Percentiles rank a stretch among this genome's conserved stretches.
Conservation (phyloP, 2,329 filamentous ascomycete genomes). For the Beauveria pseudobassiana region DNA sequence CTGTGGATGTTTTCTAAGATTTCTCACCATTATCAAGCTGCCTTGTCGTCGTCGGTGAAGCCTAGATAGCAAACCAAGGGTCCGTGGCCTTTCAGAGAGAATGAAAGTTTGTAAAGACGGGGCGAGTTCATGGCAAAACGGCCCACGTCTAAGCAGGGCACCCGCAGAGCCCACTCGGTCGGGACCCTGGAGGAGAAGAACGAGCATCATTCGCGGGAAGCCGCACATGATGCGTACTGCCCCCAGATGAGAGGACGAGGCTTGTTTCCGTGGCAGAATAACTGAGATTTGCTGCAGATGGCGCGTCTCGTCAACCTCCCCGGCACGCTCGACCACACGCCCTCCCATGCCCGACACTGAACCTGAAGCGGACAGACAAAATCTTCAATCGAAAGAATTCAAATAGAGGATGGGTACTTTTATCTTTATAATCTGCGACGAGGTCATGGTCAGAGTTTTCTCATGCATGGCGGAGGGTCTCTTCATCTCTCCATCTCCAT, state of each 20-base stretch:
- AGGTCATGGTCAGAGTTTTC: not conserved
- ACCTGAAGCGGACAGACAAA: not conserved
- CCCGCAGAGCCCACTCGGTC: not conserved
- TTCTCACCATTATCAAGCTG: too few species aligned
- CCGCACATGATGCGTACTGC: not conserved
- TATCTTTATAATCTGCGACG: not conserved
- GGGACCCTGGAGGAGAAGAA: not conserved
- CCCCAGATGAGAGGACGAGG: not conserved
- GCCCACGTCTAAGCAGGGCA: not conserved
- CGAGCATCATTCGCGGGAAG: not conserved
- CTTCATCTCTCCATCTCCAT: not conserved
- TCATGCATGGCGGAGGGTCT: not conserved
- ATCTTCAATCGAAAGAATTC: not conserved
- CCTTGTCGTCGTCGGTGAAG: constrained; percentile 1
- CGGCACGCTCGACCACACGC: not conserved
- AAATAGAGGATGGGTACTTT: not conserved
- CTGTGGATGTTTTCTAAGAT: not conserved
- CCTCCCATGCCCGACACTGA: not conserved
- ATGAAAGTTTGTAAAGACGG: not conserved
- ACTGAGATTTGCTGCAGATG: constrained; percentile 1
- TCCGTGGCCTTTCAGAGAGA: not conserved
- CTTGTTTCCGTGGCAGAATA: constrained; percentile 8
- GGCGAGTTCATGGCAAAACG: not conserved
- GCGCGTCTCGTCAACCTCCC: not conserved
- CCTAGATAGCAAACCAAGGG: not conserved